A percentile compares a stretch with the other conserved stretches of the same genome.
Conservation (phyloP, 1,284 basidiomycete species). For the Cutaneotrichosporon dermatis region DNA sequence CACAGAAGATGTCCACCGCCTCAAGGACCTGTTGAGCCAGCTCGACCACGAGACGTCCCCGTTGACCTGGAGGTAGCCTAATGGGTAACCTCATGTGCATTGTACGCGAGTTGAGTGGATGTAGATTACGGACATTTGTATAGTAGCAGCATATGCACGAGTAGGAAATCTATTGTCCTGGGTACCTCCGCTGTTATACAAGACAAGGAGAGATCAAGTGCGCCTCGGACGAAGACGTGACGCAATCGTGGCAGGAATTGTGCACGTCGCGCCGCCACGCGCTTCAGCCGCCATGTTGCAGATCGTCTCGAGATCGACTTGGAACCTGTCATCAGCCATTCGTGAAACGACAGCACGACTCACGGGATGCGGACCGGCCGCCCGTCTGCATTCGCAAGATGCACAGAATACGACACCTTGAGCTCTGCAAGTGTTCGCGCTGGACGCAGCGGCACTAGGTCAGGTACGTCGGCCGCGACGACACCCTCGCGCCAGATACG, state of each 20-base stretch:
- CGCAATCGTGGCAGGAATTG: background rate
- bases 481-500: conserved; percentile 22
- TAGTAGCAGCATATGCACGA: background rate
- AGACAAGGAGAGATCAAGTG: too few relatives aligned
- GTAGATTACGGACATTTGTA: conserved; percentile 4
- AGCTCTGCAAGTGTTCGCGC: conserved; percentile 1
- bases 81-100: background rate
- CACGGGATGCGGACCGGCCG: background rate
- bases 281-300: conserved; percentile 27
- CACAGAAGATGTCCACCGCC: conserved; percentile 37
- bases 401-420: conserved; percentile 8
- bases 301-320: conserved; percentile 33
- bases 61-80: conserved; percentile 5
- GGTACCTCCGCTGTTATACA: too few relatives aligned
- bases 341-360: background rate
- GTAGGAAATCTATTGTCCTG: too few relatives aligned
- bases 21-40: conserved; percentile 34
- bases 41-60: conserved; percentile 27
- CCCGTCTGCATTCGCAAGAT: conserved; percentile 3
- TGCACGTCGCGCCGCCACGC: background rate
- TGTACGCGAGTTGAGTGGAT: background rate
- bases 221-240: background rate
- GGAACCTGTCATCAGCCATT: conserved; percentile 28
- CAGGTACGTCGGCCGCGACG: background rate
- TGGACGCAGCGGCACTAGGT: background rate